A percentile compares a stretch with the other conserved stretches of the same genome.
phyloP scores from a whole-genome alignment of 345 rosid genomes.

The Physaria fendleri region DNA sequence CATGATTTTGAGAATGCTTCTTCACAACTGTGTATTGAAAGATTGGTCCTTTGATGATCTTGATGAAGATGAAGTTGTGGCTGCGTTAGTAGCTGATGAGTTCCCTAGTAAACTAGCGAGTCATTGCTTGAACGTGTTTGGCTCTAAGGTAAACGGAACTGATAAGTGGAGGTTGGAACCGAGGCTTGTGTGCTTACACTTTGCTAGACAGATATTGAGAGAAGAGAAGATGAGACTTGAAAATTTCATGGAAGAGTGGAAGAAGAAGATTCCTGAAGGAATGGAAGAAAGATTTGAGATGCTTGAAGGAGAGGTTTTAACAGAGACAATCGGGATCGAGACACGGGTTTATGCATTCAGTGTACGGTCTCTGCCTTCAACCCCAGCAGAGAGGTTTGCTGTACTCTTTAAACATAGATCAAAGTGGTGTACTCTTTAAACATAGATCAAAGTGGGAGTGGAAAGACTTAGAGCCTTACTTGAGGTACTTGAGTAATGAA shows the following conservation, averaged over 20 bases:
- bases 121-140: slow-evolving; percentile 62
- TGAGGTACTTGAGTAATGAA: no score
- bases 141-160: slow-evolving; percentile 35
- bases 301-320: slow-evolving; percentile 88
- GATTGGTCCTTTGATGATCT: slow-evolving; percentile 65
- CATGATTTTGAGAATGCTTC: slow-evolving; percentile 52
- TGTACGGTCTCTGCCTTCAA: slow-evolving; percentile 58
- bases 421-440: slow-evolving; percentile 70
- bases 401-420: slow-evolving; percentile 61
- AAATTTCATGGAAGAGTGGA: slow-evolving; percentile 66
- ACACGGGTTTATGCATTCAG: slow-evolving; percentile 65
- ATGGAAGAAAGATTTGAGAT: slow-evolving; percentile 57
- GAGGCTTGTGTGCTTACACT: slow-evolving; percentile 62
- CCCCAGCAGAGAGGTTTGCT: slow-evolving; percentile 66
- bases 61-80: slow-evolving; percentile 52
- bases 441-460: slow-evolving; percentile 80
- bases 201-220: slow-evolving; percentile 55
- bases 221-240: slow-evolving; percentile 63
- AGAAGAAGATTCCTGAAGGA: slow-evolving; percentile 52
- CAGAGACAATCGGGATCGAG: slow-evolving; percentile 74
- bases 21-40: slow-evolving; percentile 58
- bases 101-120: slow-evolving; percentile 44
- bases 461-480: slow-evolving; percentile 87
- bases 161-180: slow-evolving; percentile 67
- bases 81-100: slow-evolving; percentile 56